phyloP scores from a whole-genome alignment of 371 early-diverging fungal genomes.

The Sporodiniella umbellata region DNA sequence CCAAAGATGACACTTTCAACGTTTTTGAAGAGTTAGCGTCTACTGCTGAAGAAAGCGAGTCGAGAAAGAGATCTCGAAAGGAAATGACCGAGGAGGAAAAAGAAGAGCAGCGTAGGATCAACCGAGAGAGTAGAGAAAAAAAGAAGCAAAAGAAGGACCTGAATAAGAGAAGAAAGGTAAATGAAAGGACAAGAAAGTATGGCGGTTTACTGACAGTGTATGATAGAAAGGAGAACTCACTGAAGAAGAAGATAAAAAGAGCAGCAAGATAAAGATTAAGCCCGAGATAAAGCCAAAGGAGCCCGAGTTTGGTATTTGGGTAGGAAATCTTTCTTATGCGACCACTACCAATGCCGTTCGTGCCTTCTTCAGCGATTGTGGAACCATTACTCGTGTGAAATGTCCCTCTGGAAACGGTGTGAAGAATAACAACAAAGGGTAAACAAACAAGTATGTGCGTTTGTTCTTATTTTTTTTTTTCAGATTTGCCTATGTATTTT shows the following conservation, averaged over 20 bases:
- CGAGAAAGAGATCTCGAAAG: conserved; percentile 16
- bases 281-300: conserved; percentile 40
- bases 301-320: conserved; percentile 65
- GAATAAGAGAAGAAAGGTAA: conserved; percentile 44
- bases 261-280: conserved; percentile 33
- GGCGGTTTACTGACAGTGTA: not conserved
- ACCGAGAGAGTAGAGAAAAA: conserved; percentile 39
- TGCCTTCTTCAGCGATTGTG: conserved; percentile 57
- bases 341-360: conserved; percentile 53
- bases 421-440: conserved; percentile 52
- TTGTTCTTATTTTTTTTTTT: not conserved
- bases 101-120: conserved; percentile 39
- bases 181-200: too few relatives aligned
- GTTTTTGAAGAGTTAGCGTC: conserved; percentile 16
- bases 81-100: conserved; percentile 30
- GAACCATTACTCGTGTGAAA: conserved; percentile 66
- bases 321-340: conserved; percentile 68
- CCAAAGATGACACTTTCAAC: conserved; percentile 21
- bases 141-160: conserved; percentile 41
- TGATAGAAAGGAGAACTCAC: conserved; percentile 37
- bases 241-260: conserved; percentile 27
- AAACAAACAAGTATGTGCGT: conserved; percentile 2
- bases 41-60: conserved; percentile 11
- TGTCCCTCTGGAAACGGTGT: conserved; percentile 50
- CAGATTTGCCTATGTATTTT: conserved; percentile 74